Evolutionary conservation across 2,329 filamentous ascomycete species (phyloP).

Genomic region (Ciborinia camelliae): DNA sequence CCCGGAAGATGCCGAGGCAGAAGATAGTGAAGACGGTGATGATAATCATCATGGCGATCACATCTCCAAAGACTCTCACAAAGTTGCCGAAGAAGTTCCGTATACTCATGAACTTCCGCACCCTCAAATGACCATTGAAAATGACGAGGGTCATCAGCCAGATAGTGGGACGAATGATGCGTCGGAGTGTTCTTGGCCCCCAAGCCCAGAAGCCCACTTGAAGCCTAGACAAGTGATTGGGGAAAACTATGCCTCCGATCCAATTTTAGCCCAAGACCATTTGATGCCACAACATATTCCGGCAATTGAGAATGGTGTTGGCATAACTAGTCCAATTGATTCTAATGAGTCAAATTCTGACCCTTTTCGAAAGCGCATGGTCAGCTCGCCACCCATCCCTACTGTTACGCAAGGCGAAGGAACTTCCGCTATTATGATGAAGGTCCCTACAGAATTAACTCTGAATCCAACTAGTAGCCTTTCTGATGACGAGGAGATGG

Average conservation of each 20-base stretch:
- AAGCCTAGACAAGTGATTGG: neutral
- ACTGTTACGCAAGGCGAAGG: neutral
- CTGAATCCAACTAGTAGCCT: constrained; percentile 15
- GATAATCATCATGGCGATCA: neutral
- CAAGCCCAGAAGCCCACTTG: neutral
- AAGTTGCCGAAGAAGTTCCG: neutral
- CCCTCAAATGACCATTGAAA: neutral
- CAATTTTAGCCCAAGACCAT: neutral
- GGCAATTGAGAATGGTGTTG: neutral
- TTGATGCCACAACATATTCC: neutral
- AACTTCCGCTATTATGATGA: neutral
- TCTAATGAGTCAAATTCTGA: neutral
- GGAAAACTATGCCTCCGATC: neutral
- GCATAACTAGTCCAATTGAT: neutral
- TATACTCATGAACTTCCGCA: neutral
- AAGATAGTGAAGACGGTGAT: neutral
- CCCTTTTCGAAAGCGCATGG: neutral
- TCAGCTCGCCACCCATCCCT: neutral
- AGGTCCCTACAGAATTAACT: neutral
- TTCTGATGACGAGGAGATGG: constrained; percentile 30
- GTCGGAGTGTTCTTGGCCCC: neutral
- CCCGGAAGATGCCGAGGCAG: neutral
- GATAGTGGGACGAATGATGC: neutral
- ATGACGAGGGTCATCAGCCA: neutral
- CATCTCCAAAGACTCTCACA: neutral